These are phyloP conservation scores for Kentomonas sorsogonicus DNA, from an alignment of 208 protist genomes.

Conservation along the genomic window DNA sequence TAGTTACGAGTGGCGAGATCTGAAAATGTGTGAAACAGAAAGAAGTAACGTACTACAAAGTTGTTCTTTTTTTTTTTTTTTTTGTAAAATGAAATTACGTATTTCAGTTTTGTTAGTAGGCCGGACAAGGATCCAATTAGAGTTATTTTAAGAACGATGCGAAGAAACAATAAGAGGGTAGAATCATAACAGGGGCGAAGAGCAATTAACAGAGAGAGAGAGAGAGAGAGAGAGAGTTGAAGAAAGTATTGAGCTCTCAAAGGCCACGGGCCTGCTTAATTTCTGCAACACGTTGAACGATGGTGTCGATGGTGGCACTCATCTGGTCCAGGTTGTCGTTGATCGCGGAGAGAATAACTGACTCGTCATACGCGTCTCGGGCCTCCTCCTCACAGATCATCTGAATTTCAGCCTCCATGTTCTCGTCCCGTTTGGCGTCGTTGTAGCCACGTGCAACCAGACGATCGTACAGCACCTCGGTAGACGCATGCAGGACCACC, in stretches of 20 bases:
- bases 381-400: slow-evolving; percentile 95
- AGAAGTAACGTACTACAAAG: slow-evolving; percentile 1
- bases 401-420: slow-evolving; percentile 97
- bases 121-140: too few relatives aligned
- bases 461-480: slow-evolving; percentile 88
- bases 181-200: too few relatives aligned
- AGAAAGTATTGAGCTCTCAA: too few relatives aligned
- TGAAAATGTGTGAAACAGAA: slow-evolving; percentile 7
- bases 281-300: slow-evolving; percentile 50
- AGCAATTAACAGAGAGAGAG: too few relatives aligned
- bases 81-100: too few relatives aligned
- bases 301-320: slow-evolving; percentile 78
- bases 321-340: slow-evolving; percentile 94
- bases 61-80: slow-evolving; percentile 3
- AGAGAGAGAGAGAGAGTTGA: too few relatives aligned
- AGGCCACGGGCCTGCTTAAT: slow-evolving; percentile 30
- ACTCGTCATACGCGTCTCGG: slow-evolving; percentile 81
- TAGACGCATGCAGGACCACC: slow-evolving; percentile 92
- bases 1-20: too few relatives aligned
- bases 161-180: too few relatives aligned
- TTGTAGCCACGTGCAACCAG: slow-evolving; percentile 89
- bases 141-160: too few relatives aligned
- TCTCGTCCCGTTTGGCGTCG: slow-evolving; percentile 92
- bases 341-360: slow-evolving; percentile 81
- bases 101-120: not conserved